These are phyloP conservation scores for Colletotrichum tropicicola DNA, from an alignment of 2,329 filamentous ascomycete species.

Conservation along the genomic window DNA sequence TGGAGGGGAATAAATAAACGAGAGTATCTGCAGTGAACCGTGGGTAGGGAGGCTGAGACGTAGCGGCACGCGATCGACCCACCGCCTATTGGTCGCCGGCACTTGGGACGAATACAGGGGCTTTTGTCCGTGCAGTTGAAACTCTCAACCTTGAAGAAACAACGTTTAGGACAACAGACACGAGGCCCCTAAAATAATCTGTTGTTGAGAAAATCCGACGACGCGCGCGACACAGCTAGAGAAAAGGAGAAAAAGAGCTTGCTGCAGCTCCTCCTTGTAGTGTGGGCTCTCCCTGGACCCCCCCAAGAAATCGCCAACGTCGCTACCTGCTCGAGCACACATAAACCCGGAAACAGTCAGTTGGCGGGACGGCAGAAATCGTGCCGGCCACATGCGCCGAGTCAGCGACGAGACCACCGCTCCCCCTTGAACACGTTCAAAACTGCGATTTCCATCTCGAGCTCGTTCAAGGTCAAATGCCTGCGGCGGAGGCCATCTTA, in stretches of 20 bases:
- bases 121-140: conserved; percentile 23
- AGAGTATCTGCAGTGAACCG: not conserved
- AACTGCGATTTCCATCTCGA: not conserved
- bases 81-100: conserved; percentile 14
- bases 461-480: conserved; percentile 10
- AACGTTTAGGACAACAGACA: conserved; percentile 9
- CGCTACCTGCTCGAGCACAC: not conserved
- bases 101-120: conserved; percentile 27
- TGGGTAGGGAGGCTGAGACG: conserved; percentile 11
- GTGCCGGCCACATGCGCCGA: conserved; percentile 22
- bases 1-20: not conserved
- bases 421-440: conserved; percentile 1
- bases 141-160: conserved; percentile 23
- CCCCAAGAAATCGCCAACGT: not conserved
- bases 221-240: not conserved
- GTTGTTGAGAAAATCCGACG: conserved; percentile 4
- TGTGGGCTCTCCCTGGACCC: not conserved
- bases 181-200: not conserved
- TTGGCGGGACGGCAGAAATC: conserved; percentile 15
- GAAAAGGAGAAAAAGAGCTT: conserved; percentile 1
- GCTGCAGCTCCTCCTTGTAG: not conserved
- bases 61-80: conserved; percentile 18
- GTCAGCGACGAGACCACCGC: conserved; percentile 2
- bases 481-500: conserved; percentile 2
- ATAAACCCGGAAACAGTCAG: not conserved